These are phyloP conservation scores for Dissophora ornata DNA, from an alignment of 192 early-diverging fungal species.

Conservation along the genomic window DNA sequence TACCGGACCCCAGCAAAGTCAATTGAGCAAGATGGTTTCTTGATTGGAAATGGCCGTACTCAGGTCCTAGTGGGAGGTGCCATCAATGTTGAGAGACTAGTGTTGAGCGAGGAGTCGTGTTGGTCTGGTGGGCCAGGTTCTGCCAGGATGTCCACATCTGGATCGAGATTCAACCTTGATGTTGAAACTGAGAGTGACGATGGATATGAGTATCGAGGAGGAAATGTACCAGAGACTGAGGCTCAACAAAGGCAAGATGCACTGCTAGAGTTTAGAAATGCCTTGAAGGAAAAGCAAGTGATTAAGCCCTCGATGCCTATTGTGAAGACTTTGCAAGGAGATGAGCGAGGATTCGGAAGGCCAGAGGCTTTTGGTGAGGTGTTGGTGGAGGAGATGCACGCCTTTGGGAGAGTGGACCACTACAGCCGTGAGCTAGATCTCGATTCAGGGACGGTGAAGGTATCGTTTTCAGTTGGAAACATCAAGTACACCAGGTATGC, in stretches of 20 bases:
- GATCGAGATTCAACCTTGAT: background rate
- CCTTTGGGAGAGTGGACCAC: slow-evolving; percentile 23
- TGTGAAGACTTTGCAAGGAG: slow-evolving; percentile 25
- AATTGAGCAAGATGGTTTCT: slow-evolving; percentile 10
- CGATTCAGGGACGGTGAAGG: slow-evolving; percentile 16
- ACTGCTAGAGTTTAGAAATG: slow-evolving; percentile 1
- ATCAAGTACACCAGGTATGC: slow-evolving; percentile 32
- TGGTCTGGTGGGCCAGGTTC: slow-evolving; percentile 46
- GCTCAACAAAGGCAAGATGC: slow-evolving; percentile 13
- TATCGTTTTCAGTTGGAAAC: slow-evolving; percentile 12
- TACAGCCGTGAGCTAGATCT: slow-evolving; percentile 34
- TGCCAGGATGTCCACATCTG: background rate
- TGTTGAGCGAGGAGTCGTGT: slow-evolving; percentile 24
- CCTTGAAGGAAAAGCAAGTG: slow-evolving; percentile 19
- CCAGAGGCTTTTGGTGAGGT: slow-evolving; percentile 38
- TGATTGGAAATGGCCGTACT: slow-evolving; percentile 35
- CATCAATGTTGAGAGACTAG: slow-evolving; percentile 37
- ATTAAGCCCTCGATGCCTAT: slow-evolving; percentile 5
- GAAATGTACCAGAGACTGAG: slow-evolving; percentile 22
- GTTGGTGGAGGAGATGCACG: slow-evolving; percentile 24
- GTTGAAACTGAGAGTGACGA: background rate
- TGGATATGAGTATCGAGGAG: slow-evolving; percentile 23
- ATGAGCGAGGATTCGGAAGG: slow-evolving; percentile 34
- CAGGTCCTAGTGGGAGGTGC: slow-evolving; percentile 30
- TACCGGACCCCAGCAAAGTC: slow-evolving; percentile 21